Conservation (phyloP, 73 alveolate genomes). For the Strombidium stylifer region DNA sequence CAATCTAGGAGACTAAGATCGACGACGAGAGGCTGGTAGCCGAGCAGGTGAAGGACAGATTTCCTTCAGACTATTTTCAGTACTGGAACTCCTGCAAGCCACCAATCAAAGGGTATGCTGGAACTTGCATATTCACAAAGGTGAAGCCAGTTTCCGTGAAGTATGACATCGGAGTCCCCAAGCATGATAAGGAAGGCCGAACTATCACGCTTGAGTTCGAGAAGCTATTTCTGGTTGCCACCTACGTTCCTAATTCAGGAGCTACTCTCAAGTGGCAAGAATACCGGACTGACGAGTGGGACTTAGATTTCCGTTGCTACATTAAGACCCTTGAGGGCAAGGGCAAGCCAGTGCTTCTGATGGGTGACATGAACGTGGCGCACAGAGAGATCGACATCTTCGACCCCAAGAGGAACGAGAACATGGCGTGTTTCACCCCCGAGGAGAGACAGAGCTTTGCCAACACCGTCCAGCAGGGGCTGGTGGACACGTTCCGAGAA, state of each 20-base stretch:
- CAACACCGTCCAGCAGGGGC: constrained; percentile 47
- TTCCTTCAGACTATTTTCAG: constrained; percentile 37
- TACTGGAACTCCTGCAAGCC: constrained; percentile 69
- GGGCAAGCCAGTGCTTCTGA: constrained; percentile 57
- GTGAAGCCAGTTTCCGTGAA: constrained; percentile 41
- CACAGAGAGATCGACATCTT: constrained; percentile 79
- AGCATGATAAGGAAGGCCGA: constrained; percentile 38
- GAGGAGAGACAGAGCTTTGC: constrained; percentile 74
- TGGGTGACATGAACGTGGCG: constrained; percentile 88
- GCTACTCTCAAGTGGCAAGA: constrained; percentile 24
- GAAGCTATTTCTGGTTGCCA: not conserved
- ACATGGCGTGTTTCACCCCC: constrained; percentile 74
- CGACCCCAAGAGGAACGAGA: constrained; percentile 68
- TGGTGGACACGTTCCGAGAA: constrained; percentile 79
- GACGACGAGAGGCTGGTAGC: constrained; percentile 28
- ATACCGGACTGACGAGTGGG: constrained; percentile 84
- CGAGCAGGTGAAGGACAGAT: constrained; percentile 4
- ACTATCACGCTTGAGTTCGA: constrained; percentile 12
- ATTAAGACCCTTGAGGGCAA: constrained; percentile 48
- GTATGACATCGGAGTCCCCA: constrained; percentile 27
- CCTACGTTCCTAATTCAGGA: constrained; percentile 12
- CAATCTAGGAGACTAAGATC: constrained; percentile 65
- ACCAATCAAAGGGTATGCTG: constrained; percentile 68
- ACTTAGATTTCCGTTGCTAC: constrained; percentile 70
- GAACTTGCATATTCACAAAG: constrained; percentile 51